These are phyloP conservation scores for Spathaspora sp. DNA, from an alignment of 1,139 yeast genomes.

Conservation along the genomic window DNA sequence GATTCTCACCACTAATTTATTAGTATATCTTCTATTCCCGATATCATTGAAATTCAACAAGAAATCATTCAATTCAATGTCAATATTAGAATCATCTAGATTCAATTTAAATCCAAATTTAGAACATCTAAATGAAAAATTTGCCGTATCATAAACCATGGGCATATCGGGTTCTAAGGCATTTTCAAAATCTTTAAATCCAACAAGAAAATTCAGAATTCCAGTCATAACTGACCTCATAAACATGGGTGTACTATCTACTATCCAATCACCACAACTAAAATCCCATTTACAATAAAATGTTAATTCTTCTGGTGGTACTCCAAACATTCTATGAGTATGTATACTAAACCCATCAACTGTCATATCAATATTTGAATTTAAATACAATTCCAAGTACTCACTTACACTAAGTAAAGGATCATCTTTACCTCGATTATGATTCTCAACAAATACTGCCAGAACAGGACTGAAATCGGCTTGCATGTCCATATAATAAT, in stretches of 20 bases:
- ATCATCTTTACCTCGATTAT: constrained; percentile 18
- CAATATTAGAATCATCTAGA: constrained; percentile 16
- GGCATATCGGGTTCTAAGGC: constrained; percentile 58
- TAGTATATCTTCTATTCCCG: constrained; percentile 65
- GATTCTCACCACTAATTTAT: constrained; percentile 49
- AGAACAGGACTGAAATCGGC: constrained; percentile 53
- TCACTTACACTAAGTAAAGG: constrained; percentile 25
- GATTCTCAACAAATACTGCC: constrained; percentile 30
- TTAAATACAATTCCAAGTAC: constrained; percentile 24
- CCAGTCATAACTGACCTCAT: constrained; percentile 46
- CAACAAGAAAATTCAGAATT: constrained; percentile 51
- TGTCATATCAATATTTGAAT: constrained; percentile 30
- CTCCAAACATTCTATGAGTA: constrained; percentile 90
- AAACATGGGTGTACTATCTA: constrained; percentile 54
- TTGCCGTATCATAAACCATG: constrained; percentile 65
- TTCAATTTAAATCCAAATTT: constrained; percentile 24
- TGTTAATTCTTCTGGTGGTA: constrained; percentile 86
- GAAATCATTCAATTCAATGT: constrained; percentile 35
- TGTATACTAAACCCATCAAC: constrained; percentile 70
- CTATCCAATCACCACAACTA: constrained; percentile 55
- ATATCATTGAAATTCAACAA: constrained; percentile 62
- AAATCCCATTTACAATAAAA: constrained; percentile 91
- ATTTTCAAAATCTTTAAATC: constrained; percentile 75
- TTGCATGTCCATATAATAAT: constrained; percentile 85
- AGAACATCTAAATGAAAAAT: constrained; percentile 51